Percentiles rank a stretch among this genome's conserved stretches.
These are phyloP conservation scores for Prunus mongolica DNA, from an alignment of 306 rosid species.

Conservation along the genomic window DNA sequence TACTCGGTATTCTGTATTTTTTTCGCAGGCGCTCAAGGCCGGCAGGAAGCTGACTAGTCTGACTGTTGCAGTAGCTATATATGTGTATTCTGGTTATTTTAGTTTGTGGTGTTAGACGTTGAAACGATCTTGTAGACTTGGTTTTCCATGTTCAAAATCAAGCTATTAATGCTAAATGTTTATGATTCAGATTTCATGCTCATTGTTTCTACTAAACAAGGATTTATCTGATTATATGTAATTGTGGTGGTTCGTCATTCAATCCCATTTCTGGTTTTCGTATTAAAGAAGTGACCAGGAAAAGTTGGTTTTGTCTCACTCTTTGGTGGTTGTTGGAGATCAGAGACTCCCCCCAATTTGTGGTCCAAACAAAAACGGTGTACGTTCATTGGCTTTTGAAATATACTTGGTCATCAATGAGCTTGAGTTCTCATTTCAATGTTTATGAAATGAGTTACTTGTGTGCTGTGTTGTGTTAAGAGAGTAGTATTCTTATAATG, in stretches of 20 bases:
- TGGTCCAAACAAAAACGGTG: too few species aligned
- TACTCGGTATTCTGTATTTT: background rate
- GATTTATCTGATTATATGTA: background rate
- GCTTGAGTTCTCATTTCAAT: background rate
- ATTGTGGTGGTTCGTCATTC: background rate
- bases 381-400: too few species aligned
- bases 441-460: background rate
- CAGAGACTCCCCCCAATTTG: too few species aligned
- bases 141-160: conserved; percentile 11
- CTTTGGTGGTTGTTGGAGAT: background rate
- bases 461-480: too few species aligned
- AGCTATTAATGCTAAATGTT: conserved; percentile 14
- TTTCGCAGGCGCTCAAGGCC: conserved; percentile 30
- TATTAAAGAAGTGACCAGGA: background rate
- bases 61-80: conserved; percentile 22
- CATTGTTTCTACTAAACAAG: background rate
- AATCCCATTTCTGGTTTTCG: background rate
- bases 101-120: conserved; percentile 21
- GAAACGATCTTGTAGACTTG: conserved; percentile 14
- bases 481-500: too few species aligned
- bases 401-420: background rate
- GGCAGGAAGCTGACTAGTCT: conserved; percentile 32
- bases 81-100: conserved; percentile 14
- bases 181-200: background rate
- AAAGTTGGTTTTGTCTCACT: background rate